A percentile compares a stretch with the other conserved stretches of the same genome.
phyloP scores from a whole-genome alignment of 805 yeast genomes.

The Yamadazyma akitaensis region DNA sequence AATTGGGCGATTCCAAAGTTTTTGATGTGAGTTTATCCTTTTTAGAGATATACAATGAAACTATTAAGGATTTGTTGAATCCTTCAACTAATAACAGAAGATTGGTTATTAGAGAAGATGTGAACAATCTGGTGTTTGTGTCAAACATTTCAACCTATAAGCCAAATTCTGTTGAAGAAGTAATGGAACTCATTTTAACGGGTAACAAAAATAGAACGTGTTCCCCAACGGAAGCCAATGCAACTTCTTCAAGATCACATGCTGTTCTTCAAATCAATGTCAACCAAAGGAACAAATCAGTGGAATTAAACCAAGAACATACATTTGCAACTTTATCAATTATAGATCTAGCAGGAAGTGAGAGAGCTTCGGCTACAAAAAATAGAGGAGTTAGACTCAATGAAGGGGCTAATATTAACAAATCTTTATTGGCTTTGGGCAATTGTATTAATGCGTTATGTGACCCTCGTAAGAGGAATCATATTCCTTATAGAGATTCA shows the following conservation, averaged over 20 bases:
- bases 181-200: slow-evolving; percentile 67
- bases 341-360: slow-evolving; percentile 93
- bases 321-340: slow-evolving; percentile 78
- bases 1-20: slow-evolving; percentile 48
- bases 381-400: slow-evolving; percentile 77
- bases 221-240: slow-evolving; percentile 88
- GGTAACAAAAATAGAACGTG: slow-evolving; percentile 79
- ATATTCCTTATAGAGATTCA: slow-evolving; percentile 89
- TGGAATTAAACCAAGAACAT: slow-evolving; percentile 63
- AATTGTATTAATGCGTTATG: slow-evolving; percentile 92
- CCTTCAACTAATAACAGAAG: slow-evolving; percentile 49
- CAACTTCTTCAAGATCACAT: slow-evolving; percentile 88
- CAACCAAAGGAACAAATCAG: slow-evolving; percentile 54
- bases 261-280: slow-evolving; percentile 86
- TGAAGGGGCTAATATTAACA: slow-evolving; percentile 93
- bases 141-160: slow-evolving; percentile 63
- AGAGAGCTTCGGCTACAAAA: slow-evolving; percentile 85
- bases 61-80: slow-evolving; percentile 71
- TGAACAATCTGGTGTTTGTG: slow-evolving; percentile 61
- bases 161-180: slow-evolving; percentile 64
- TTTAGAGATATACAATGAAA: slow-evolving; percentile 88
- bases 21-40: slow-evolving; percentile 68
- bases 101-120: slow-evolving; percentile 69
- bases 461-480: slow-evolving; percentile 61
- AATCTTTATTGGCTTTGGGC: slow-evolving; percentile 83